These are phyloP conservation scores for Paracorniculantispora psalliotae DNA, from an alignment of 2,329 filamentous ascomycete genomes.

Conservation along the genomic window DNA sequence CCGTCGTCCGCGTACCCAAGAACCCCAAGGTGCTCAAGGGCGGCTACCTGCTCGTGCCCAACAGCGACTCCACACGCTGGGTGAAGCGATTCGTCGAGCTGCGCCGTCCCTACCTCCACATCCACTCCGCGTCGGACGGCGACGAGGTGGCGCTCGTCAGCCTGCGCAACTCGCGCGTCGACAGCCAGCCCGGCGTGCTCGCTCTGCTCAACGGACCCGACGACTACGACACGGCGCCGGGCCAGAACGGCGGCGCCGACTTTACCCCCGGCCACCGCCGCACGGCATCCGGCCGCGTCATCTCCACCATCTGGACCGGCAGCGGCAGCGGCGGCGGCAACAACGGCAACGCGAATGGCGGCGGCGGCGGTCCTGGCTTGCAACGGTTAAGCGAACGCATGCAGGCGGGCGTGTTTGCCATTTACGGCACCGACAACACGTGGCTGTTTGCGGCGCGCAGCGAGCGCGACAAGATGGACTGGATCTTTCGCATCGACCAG, in stretches of 20 bases:
- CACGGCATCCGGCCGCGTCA: constrained; percentile 46
- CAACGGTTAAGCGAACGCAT: constrained; percentile 52
- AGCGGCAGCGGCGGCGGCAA: constrained; percentile 43
- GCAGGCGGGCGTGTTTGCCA: constrained; percentile 77
- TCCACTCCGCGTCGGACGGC: constrained; percentile 78
- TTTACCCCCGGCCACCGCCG: constrained; percentile 44
- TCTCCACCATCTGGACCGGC: constrained; percentile 53
- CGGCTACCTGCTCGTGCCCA: constrained; percentile 81
- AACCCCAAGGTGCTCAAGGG: constrained; percentile 78
- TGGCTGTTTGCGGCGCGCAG: constrained; percentile 89
- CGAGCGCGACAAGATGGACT: constrained; percentile 91
- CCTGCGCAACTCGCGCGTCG: constrained; percentile 82
- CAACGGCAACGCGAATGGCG: constrained; percentile 36
- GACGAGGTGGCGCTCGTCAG: constrained; percentile 90
- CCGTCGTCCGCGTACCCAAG: constrained; percentile 72
- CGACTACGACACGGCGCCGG: constrained; percentile 30
- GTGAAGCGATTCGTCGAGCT: constrained; percentile 90
- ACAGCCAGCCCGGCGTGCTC: constrained; percentile 84
- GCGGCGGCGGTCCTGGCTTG: constrained; percentile 35
- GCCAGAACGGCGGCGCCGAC: constrained; percentile 29
- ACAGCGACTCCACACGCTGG: constrained; percentile 78
- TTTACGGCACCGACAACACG: constrained; percentile 91
- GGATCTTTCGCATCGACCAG: constrained; percentile 94
- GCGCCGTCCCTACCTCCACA: constrained; percentile 82
- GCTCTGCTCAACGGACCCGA: constrained; percentile 59